Evolutionary conservation across 2,329 filamentous ascomycete genomes (phyloP), one percentile per base, ranked within the genome.

Genomic region (Penicillium sp.): DNA sequence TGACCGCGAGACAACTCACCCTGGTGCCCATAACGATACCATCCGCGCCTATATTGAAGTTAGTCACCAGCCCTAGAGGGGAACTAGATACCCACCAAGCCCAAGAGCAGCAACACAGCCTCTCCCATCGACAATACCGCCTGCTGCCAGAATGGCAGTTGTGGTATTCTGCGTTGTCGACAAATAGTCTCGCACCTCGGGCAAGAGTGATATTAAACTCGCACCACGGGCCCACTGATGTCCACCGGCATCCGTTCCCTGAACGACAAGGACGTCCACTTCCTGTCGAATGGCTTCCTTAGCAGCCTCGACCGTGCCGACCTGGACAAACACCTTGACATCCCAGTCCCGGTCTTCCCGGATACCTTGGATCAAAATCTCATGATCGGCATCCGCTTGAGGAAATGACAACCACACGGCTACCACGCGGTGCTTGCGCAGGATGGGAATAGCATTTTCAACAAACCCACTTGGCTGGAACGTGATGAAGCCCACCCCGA

Each of bases 341-440:
- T 65, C 32, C 66, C 63, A 36, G 8, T 57, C 46, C 22, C 74
- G 65, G 8, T 64, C 66, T 22, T 66, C 27, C 6, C 49, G 48
- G 50, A 65, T 27, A 48, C 56, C 21, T 67, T 65, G 72, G 67
- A 76, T 41, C 47, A 68, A 22, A 48, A 50, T 50, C 40, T 72
- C 65, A 41, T 67, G 69, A 14, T 75, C 71, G 18, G 74, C 66
- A 14, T 77, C 67, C 5, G 75, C 71, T 2, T 42, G 29, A 6
- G 85, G 84, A 3, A 86, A 86, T 63, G 88, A 89, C 44, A 89
- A 78, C 87, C 87, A 89, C 8, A 86, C 76, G 0, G 84, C 86
- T 2, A 79, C 80, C 1, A 86, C 85, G 0, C 70, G 71, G 67
- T 85, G 80, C 55, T 75, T 72, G 22, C 66, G 65, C 16, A 89